phyloP scores from a whole-genome alignment of 805 yeast species.

The Blastobotrys robertii region DNA sequence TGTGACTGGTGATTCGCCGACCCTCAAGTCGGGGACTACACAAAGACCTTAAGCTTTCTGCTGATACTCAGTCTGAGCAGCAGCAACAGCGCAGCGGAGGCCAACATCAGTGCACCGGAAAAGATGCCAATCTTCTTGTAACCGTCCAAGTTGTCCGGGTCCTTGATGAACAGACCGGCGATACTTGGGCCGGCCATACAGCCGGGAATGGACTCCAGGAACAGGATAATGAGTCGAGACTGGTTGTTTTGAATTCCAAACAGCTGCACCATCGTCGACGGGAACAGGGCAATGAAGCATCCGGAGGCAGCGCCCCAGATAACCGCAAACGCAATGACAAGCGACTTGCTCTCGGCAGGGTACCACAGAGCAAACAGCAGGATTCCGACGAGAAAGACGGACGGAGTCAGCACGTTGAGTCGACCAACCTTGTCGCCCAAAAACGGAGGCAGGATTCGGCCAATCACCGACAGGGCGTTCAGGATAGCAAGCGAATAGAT shows the following conservation, averaged over 20 bases:
- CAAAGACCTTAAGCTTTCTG: constrained; percentile 12
- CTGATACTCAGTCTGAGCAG: constrained; percentile 12
- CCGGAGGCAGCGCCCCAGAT: constrained; percentile 31
- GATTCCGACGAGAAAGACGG: constrained; percentile 24
- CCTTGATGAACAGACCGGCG: constrained; percentile 28
- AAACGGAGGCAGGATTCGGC: constrained; percentile 39
- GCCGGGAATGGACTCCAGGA: constrained; percentile 24
- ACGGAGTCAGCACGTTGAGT: constrained; percentile 29
- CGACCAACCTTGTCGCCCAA: constrained; percentile 40
- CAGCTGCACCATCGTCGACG: constrained; percentile 28
- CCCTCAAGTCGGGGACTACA: constrained; percentile 6
- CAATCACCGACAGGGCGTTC: constrained; percentile 33
- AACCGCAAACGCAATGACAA: constrained; percentile 22
- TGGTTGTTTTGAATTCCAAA: constrained; percentile 27
- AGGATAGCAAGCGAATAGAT: constrained; percentile 23
- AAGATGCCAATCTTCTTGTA: constrained; percentile 26
- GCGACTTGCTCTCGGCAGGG: constrained; percentile 12
- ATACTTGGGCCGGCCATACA: constrained; percentile 30
- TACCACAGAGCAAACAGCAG: constrained; percentile 18
- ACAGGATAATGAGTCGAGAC: constrained; percentile 26
- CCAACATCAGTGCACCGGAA: constrained; percentile 25
- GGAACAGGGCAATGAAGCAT: constrained; percentile 27
- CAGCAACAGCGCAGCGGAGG: constrained; percentile 10
- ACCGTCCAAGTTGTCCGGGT: constrained; percentile 15
- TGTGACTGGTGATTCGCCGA: too few species aligned